Evolutionary conservation across 129 eudicot species (phyloP).

Genomic region (Dittrichia graveolens): DNA sequence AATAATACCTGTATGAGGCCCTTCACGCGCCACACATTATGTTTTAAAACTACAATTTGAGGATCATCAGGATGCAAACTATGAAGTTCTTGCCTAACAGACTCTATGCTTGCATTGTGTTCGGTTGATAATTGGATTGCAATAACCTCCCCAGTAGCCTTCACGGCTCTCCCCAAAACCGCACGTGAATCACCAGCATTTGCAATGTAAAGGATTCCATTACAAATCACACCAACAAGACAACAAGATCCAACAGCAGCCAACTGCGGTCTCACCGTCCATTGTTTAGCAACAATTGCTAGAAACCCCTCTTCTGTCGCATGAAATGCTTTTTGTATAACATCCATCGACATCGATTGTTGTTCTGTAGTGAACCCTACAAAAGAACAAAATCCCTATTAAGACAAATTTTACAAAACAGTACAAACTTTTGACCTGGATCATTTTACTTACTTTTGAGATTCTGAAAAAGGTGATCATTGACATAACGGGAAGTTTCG

Average conservation of each 20-base stretch:
- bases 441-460: conserved; percentile 53
- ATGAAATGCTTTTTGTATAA: conserved; percentile 65
- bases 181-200: conserved; percentile 82
- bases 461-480: conserved; percentile 60
- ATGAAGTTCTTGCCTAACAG: conserved; percentile 70
- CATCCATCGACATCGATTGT: conserved; percentile 62
- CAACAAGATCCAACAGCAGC: conserved; percentile 85
- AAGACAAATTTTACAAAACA: background rate
- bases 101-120: conserved; percentile 72
- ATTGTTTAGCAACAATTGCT: conserved; percentile 61
- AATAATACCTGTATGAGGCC: conserved; percentile 40
- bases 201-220: conserved; percentile 59
- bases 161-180: conserved; percentile 61
- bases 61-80: conserved; percentile 75
- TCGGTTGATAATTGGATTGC: conserved; percentile 67
- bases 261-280: conserved; percentile 66
- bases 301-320: conserved; percentile 80
- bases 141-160: conserved; percentile 64
- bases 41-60: conserved; percentile 55
- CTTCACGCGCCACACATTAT: conserved; percentile 43
- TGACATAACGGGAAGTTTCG: conserved; percentile 72
- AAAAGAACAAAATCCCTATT: background rate
- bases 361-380: conserved; percentile 65
- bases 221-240: conserved; percentile 61
- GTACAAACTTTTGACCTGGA: background rate